Conservation (phyloP, 345 rosid genomes). For the Capsella bursapastoris region DNA sequence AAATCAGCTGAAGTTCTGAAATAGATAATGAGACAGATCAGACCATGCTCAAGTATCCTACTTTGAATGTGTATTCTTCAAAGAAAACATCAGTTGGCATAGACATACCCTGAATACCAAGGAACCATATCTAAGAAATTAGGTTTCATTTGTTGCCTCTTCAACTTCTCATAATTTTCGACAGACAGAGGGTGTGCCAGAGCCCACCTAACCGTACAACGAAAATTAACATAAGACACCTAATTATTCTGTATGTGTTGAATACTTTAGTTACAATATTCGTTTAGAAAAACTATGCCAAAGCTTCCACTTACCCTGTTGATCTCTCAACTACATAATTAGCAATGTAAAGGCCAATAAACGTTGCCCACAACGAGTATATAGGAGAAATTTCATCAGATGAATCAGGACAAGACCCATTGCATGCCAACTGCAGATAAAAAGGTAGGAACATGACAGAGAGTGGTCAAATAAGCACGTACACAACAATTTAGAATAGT, state of each 20-base stretch:
- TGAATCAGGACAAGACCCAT: constrained; percentile 62
- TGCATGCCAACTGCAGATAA: constrained; percentile 57
- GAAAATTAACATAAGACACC: background rate
- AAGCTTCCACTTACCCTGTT: constrained; percentile 71
- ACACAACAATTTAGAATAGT: background rate
- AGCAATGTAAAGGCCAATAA: constrained; percentile 95
- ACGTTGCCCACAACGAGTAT: constrained; percentile 93
- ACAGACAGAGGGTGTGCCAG: constrained; percentile 80
- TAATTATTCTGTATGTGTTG: background rate
- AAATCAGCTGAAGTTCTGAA: constrained; percentile 96
- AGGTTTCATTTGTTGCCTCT: constrained; percentile 84
- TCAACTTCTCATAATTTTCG: constrained; percentile 68
- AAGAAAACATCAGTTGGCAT: constrained; percentile 16
- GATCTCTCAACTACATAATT: constrained; percentile 94
- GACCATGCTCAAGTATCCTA: constrained; percentile 12
- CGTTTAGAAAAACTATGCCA: constrained; percentile 10
- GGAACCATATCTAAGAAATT: constrained; percentile 97
- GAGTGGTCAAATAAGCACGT: background rate
- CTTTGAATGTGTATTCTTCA: background rate
- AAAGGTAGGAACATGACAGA: constrained; percentile 12
- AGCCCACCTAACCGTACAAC: constrained; percentile 75
- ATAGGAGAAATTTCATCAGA: constrained; percentile 96
- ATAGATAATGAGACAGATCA: constrained; percentile 39
- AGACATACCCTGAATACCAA: constrained; percentile 89
- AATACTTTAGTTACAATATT: background rate